Percentiles rank a stretch among this genome's conserved stretches.
phyloP scores from a whole-genome alignment of 768 basidiomycete genomes.

The Suillus subaureus region DNA sequence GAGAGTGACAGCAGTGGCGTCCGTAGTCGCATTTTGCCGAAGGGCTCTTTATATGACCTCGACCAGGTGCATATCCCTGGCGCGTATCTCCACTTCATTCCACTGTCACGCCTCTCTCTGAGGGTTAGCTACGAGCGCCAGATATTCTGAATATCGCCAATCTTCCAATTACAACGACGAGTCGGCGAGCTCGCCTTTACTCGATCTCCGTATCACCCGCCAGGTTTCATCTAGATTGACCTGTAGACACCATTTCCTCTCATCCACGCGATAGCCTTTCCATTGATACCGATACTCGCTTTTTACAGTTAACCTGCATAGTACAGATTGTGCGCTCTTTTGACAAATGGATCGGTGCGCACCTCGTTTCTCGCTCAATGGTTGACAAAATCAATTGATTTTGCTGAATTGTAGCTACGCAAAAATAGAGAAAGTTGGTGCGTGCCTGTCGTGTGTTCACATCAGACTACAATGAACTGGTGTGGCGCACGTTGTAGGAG shows the following conservation, averaged over 20 bases:
- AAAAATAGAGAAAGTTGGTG: constrained; percentile 98
- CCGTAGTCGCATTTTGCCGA: constrained; percentile 18
- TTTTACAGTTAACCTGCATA: constrained; percentile 4
- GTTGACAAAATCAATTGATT: constrained; percentile 20
- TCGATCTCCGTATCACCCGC: constrained; percentile 7
- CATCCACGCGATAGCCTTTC: constrained; percentile 4
- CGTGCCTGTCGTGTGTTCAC: constrained; percentile 40
- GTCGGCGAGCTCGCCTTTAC: constrained; percentile 14
- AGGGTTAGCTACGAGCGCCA: constrained; percentile 20
- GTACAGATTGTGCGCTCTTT: not conserved
- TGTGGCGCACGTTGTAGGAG: constrained; percentile 37
- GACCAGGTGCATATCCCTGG: constrained; percentile 6
- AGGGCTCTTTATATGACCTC: constrained; percentile 10
- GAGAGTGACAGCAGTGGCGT: constrained; percentile 13
- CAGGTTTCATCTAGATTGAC: not conserved
- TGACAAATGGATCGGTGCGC: constrained; percentile 38
- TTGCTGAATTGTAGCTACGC: constrained; percentile 68
- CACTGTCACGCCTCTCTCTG: constrained; percentile 10
- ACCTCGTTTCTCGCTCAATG: constrained; percentile 9
- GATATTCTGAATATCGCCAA: constrained; percentile 17
- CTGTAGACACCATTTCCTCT: constrained; percentile 3
- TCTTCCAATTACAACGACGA: constrained; percentile 10
- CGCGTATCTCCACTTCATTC: constrained; percentile 10
- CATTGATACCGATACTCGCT: constrained; percentile 9
- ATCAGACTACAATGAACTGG: constrained; percentile 16